Base-by-base conservation (phyloP, 73 alveolate species). In the Stentor roeselii region DNA sequence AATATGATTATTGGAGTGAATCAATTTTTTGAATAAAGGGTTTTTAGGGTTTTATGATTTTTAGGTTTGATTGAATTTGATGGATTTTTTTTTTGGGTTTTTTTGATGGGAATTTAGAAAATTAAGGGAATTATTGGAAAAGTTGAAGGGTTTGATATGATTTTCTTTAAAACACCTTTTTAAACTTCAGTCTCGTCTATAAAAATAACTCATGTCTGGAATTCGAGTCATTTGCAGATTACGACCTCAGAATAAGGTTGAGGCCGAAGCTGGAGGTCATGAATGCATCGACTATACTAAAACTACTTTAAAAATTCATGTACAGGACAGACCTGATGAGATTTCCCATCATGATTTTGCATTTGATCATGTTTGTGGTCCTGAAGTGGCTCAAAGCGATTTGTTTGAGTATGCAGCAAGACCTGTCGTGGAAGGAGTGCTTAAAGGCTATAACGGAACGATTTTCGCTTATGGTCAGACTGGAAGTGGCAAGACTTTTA, bases 391-490 rank as follows among this genome's bases (percentile, higher is more conserved):
- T n/a, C 94, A 97, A 92, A 61, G 86, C 21, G 96, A 96, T 77
- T 92, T 97, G 6, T 97, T 92, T 87, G 89, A 93, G 40, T 82
- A 86, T 32, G 98, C 97, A 42, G 98, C 95, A 27, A 84, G 90
- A 42, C 90, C 93, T 31, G 88, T 92, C 41, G 92, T 94, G 0
- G 87, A 87, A 83, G 97, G 88, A 76, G 98, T 96, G 36, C 93
- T 96, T 83, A 95, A 94, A 35, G 99, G 99, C 27, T 96, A 92
- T 80, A 96, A 96, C 89, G 98, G 99, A 34, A 96, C 99, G 4
- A 93, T 96, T 3, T 95, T 96, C 75, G 97, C 99, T 3, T 96
- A 96, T 87, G 99, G 99, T 0, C 96, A 96, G 86, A 94, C 98
- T 38, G 98, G 96, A 30, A 88, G 96, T 30, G 99, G 99, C 1